phyloP scores from a whole-genome alignment of 768 basidiomycete species.

The Boletus vinaceobasis region DNA sequence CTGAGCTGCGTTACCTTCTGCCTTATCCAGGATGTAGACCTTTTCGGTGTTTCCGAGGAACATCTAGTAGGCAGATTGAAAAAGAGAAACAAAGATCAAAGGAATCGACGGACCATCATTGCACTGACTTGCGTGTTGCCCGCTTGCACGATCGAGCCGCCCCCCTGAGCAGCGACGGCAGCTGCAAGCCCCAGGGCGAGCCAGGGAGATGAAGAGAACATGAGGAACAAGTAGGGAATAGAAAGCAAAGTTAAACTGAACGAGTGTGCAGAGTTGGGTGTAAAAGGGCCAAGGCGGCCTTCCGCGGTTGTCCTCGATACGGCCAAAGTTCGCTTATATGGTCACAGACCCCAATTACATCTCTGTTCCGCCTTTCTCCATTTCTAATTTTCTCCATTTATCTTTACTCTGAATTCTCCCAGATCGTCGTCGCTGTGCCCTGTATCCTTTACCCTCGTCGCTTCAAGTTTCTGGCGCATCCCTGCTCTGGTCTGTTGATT shows the following conservation, averaged over 20 bases:
- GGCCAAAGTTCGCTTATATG: background rate
- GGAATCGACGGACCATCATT: constrained; percentile 47
- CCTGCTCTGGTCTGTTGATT: no score
- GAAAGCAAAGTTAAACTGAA: background rate
- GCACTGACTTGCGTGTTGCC: constrained; percentile 43
- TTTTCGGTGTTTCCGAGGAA: constrained; percentile 77
- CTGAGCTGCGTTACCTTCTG: constrained; percentile 66
- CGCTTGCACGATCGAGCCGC: constrained; percentile 23
- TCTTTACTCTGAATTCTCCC: no score
- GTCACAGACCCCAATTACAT: constrained; percentile 9
- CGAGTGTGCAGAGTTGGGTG: constrained; percentile 12
- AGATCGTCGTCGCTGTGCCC: no score
- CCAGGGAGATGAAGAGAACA: constrained; percentile 35
- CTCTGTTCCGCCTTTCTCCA: no score
- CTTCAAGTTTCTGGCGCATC: no score
- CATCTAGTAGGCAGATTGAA: constrained; percentile 44
- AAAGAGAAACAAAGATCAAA: background rate
- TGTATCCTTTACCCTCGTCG: no score
- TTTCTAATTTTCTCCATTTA: no score
- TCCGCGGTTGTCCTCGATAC: background rate
- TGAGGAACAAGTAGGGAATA: constrained; percentile 17
- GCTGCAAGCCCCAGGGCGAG: constrained; percentile 45
- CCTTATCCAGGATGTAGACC: constrained; percentile 92
- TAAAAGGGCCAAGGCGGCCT: background rate
- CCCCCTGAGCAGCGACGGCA: constrained; percentile 23